These are phyloP conservation scores for Flaveria ramosissima DNA, from an alignment of 129 eudicot species.

Conservation along the genomic window DNA sequence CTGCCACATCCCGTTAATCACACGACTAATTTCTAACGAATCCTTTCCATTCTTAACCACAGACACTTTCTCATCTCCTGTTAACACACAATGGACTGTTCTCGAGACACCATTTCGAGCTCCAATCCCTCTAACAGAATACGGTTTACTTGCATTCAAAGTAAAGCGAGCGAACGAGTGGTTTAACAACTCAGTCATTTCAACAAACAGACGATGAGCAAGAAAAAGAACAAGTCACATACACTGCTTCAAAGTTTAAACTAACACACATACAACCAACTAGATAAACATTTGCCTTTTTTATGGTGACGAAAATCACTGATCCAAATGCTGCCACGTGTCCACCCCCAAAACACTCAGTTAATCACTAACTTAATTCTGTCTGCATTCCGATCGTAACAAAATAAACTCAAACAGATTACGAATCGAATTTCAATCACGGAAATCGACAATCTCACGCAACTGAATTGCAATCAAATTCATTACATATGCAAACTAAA, in stretches of 20 bases:
- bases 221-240: background rate
- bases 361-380: background rate
- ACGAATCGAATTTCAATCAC: slow-evolving; percentile 4
- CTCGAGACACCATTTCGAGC: slow-evolving; percentile 24
- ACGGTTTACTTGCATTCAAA: slow-evolving; percentile 31
- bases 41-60: slow-evolving; percentile 77
- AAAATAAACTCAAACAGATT: too few species aligned
- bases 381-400: too few species aligned
- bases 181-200: slow-evolving; percentile 48
- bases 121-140: slow-evolving; percentile 21
- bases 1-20: slow-evolving; percentile 88
- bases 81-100: slow-evolving; percentile 43
- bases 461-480: background rate
- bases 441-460: background rate
- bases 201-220: background rate
- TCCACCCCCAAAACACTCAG: background rate
- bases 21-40: slow-evolving; percentile 63
- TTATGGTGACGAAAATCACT: background rate
- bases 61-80: slow-evolving; percentile 42
- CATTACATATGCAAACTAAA: background rate
- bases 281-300: slow-evolving; percentile 25
- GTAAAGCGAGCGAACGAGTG: slow-evolving; percentile 38
- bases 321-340: slow-evolving; percentile 44
- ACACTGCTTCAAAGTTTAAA: background rate
- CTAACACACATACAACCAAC: background rate